Evolutionary conservation across 768 basidiomycete species (phyloP).

Genomic region (Podaxis sp.): DNA sequence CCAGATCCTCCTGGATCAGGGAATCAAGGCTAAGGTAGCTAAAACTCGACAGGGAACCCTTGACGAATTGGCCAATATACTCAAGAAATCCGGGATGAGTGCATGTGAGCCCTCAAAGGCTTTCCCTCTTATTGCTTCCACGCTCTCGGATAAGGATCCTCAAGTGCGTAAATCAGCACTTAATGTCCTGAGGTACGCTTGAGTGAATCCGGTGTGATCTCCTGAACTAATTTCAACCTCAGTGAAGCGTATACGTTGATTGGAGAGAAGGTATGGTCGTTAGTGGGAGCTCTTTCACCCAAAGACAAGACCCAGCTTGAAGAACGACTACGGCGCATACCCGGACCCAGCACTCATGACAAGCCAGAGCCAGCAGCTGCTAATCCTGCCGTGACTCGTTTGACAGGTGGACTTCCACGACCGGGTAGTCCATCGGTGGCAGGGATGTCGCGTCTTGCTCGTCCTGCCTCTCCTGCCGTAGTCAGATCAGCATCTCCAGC

Average conservation of each 20-base stretch:
- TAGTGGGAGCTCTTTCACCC: conserved; percentile 71
- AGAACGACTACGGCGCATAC: conserved; percentile 82
- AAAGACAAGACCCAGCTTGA: conserved; percentile 94
- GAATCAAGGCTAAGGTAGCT: conserved; percentile 86
- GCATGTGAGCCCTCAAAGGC: conserved; percentile 82
- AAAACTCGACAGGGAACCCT: conserved; percentile 87
- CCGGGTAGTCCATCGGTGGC: conserved; percentile 32
- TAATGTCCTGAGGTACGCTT: conserved; percentile 68
- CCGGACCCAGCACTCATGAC: conserved; percentile 57
- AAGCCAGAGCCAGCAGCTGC: conserved; percentile 32
- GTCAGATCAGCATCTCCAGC: conserved; percentile 44
- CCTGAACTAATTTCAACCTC: conserved; percentile 16
- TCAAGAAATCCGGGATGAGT: conserved; percentile 80
- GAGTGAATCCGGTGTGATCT: conserved; percentile 9
- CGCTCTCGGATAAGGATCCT: conserved; percentile 89
- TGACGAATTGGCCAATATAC: conserved; percentile 75
- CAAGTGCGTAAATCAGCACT: conserved; percentile 87
- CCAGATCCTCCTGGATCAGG: conserved; percentile 83
- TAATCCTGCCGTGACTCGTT: conserved; percentile 49
- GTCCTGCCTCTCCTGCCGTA: conserved; percentile 49
- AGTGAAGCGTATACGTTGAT: conserved; percentile 82
- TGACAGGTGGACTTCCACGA: conserved; percentile 43
- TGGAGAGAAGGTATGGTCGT: conserved; percentile 83
- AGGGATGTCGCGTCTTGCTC: conserved; percentile 34
- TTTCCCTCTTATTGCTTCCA: conserved; percentile 71